A percentile compares a stretch with the other conserved stretches of the same genome.
These are phyloP conservation scores for Monosporozyma yasuniensis DNA, from an alignment of 805 yeast genomes.

Conservation along the genomic window DNA sequence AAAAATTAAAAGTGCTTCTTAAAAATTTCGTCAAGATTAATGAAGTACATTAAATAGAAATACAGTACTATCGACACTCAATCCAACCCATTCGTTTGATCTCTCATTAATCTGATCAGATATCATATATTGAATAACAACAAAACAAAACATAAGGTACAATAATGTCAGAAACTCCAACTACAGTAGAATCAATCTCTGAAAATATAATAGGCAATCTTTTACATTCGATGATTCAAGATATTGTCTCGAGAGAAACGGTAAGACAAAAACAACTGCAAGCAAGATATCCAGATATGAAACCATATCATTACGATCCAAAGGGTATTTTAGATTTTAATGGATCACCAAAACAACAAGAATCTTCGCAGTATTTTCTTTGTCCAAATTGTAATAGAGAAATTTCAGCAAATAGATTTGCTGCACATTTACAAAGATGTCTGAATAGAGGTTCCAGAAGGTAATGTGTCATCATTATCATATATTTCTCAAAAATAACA, in stretches of 20 bases:
- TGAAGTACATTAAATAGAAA: background rate
- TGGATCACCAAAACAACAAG: constrained; percentile 26
- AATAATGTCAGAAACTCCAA: constrained; percentile 7
- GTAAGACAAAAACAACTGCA: constrained; percentile 16
- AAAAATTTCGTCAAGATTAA: background rate
- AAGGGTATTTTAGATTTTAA: constrained; percentile 22
- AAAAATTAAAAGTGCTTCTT: background rate
- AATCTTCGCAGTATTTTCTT: constrained; percentile 45
- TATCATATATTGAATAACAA: background rate
- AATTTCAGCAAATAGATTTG: constrained; percentile 86
- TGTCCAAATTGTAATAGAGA: constrained; percentile 80
- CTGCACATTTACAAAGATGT: constrained; percentile 88
- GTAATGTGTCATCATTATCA: constrained; percentile 7
- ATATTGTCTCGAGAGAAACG: constrained; percentile 24
- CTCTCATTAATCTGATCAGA: too few species aligned
- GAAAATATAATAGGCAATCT: constrained; percentile 19
- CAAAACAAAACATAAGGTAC: background rate
- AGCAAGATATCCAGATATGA: constrained; percentile 18
- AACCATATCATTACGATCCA: constrained; percentile 22
- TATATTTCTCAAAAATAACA: background rate
- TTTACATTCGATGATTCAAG: constrained; percentile 25
- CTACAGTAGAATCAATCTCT: constrained; percentile 19
- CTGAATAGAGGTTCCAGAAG: constrained; percentile 59
- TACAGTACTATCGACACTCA: background rate
- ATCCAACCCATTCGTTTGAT: too few species aligned